phyloP scores from a whole-genome alignment of 176 grass and related monocot species.

The Phoenix roebelenii region DNA sequence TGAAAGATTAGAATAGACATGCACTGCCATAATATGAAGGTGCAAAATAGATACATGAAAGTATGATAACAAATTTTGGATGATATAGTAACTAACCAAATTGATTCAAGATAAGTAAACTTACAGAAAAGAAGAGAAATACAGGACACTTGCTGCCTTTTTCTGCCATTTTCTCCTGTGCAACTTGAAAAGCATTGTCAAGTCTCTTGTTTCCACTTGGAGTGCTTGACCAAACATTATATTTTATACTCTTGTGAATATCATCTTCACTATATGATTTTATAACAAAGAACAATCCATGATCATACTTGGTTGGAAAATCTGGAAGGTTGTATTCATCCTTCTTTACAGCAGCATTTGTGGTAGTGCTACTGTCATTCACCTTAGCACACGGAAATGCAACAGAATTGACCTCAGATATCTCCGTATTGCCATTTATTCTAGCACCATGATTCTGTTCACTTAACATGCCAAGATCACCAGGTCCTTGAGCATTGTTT shows the following conservation, averaged over 20 bases:
- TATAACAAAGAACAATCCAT: conserved; percentile 21
- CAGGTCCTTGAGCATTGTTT: not conserved
- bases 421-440: not conserved
- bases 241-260: conserved; percentile 29
- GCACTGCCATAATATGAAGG: too few relatives aligned
- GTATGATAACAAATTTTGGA: too few relatives aligned
- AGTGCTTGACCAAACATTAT: conserved; percentile 27
- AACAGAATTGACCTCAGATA: not conserved
- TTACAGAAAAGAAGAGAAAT: conserved; percentile 29
- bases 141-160: conserved; percentile 2
- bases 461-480: not conserved
- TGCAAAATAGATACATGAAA: too few relatives aligned
- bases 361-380: not conserved
- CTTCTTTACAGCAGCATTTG: not conserved
- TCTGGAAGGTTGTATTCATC: conserved; percentile 21
- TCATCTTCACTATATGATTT: conserved; percentile 31
- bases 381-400: not conserved
- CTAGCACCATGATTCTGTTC: not conserved
- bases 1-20: too few relatives aligned
- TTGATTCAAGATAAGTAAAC: not conserved
- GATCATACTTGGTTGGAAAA: conserved; percentile 13
- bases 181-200: conserved; percentile 23
- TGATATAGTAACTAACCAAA: too few relatives aligned
- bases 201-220: conserved; percentile 28
- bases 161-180: conserved; percentile 12